Evolutionary conservation across 345 rosid genomes (phyloP).

Genomic region (Heritiera littoralis): DNA sequence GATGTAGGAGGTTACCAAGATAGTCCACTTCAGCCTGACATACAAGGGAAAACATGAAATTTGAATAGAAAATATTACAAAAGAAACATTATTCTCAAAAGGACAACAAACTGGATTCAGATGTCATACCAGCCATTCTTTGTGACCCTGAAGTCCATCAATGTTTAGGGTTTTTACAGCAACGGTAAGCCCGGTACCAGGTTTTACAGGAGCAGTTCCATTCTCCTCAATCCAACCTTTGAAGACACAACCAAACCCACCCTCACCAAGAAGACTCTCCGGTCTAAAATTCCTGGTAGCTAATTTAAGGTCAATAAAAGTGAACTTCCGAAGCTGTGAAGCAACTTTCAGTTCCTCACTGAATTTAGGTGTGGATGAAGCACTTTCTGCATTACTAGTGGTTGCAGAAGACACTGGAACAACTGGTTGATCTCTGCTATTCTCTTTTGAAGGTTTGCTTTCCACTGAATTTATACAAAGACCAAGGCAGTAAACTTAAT

Average conservation of each 20-base stretch:
- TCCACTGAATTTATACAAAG: constrained; percentile 38
- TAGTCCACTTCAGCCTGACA: constrained; percentile 77
- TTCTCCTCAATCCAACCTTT: constrained; percentile 94
- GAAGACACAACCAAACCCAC: constrained; percentile 94
- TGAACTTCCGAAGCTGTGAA: constrained; percentile 67
- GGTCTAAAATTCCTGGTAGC: constrained; percentile 86
- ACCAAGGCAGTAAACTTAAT: constrained; percentile 12
- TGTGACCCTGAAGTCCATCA: constrained; percentile 97
- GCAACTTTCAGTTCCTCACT: constrained; percentile 72
- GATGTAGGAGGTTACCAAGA: constrained; percentile 75
- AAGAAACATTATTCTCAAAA: constrained; percentile 7
- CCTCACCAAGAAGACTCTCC: constrained; percentile 84
- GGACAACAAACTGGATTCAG: constrained; percentile 5
- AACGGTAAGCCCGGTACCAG: constrained; percentile 87
- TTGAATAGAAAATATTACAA: not conserved
- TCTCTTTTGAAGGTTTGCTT: constrained; percentile 40
- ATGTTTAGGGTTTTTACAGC: constrained; percentile 89
- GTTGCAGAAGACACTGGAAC: constrained; percentile 48
- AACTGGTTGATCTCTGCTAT: constrained; percentile 40
- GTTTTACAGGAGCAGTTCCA: constrained; percentile 90
- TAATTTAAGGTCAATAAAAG: constrained; percentile 69
- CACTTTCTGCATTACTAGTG: constrained; percentile 49
- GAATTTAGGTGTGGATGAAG: constrained; percentile 57
- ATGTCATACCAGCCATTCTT: constrained; percentile 85
- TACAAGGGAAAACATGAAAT: constrained; percentile 13